Conservation (phyloP, 306 rosid genomes). For the Nissolia schottii region DNA sequence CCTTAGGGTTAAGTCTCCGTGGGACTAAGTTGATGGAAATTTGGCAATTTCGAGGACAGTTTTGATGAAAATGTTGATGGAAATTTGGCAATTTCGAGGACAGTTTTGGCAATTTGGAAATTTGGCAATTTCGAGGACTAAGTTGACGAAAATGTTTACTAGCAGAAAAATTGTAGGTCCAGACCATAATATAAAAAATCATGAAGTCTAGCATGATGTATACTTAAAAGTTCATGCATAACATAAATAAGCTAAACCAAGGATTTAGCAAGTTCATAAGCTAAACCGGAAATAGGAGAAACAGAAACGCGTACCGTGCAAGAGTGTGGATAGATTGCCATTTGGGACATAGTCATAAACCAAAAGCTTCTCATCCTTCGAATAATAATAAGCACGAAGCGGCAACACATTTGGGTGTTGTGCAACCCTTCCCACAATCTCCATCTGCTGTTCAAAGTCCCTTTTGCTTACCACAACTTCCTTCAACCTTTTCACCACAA, state of each 20-base stretch:
- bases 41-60: too few species aligned
- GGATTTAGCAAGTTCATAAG: background rate
- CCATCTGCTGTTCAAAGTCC: constrained; percentile 86
- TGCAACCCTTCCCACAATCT: constrained; percentile 63
- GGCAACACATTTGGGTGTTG: constrained; percentile 67
- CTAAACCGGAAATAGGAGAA: background rate
- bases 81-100: too few species aligned
- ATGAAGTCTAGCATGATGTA: background rate
- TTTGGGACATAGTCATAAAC: constrained; percentile 64
- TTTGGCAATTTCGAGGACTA: too few species aligned
- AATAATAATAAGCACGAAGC: constrained; percentile 86
- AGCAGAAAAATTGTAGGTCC: background rate
- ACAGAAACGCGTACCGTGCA: constrained; percentile 60
- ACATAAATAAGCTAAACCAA: background rate
- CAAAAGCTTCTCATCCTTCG: constrained; percentile 86
- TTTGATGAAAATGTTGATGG: too few species aligned
- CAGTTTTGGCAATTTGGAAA: too few species aligned
- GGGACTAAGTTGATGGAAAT: too few species aligned
- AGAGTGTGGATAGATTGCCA: constrained; percentile 65
- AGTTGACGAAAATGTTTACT: too few species aligned
- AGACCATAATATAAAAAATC: background rate
- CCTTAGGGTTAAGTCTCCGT: too few species aligned
- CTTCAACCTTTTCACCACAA: constrained; percentile 83
- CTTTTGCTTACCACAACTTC: constrained; percentile 73
- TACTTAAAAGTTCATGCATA: background rate